phyloP scores from a whole-genome alignment of 1,284 basidiomycete genomes.

The Fomitopsis betulina region DNA sequence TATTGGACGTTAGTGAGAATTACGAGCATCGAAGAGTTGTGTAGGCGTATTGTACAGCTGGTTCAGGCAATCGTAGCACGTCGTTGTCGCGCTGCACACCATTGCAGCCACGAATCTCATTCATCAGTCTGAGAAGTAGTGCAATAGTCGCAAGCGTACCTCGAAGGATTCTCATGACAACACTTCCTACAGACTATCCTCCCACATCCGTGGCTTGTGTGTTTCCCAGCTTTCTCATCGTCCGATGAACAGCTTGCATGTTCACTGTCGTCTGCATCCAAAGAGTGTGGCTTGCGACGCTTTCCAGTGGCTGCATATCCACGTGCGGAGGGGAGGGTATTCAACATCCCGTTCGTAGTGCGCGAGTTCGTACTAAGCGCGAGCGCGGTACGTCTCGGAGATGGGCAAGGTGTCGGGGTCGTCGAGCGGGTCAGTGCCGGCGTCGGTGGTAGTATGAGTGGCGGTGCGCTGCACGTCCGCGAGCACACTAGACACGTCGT shows the following conservation, averaged over 20 bases:
- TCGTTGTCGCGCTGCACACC: constrained; percentile 15
- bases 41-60: not conserved
- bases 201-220: constrained; percentile 24
- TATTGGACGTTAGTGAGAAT: not conserved
- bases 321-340: not conserved
- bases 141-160: constrained; percentile 16
- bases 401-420: constrained; percentile 10
- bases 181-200: constrained; percentile 28
- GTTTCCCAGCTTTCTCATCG: constrained; percentile 6
- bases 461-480: constrained; percentile 25
- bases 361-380: constrained; percentile 12
- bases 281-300: constrained; percentile 11
- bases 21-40: not conserved
- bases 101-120: not conserved
- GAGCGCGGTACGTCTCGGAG: constrained; percentile 12
- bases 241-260: constrained; percentile 4
- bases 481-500: constrained; percentile 30
- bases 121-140: not conserved
- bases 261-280: constrained; percentile 14
- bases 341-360: not conserved
- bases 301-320: constrained; percentile 5
- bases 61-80: constrained; percentile 18
- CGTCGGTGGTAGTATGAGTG: constrained; percentile 22
- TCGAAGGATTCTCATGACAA: constrained; percentile 26
- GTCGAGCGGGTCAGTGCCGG: constrained; percentile 21